These are phyloP conservation scores for Buddleja alternifolia DNA, from an alignment of 257 asterid genomes.

Conservation along the genomic window DNA sequence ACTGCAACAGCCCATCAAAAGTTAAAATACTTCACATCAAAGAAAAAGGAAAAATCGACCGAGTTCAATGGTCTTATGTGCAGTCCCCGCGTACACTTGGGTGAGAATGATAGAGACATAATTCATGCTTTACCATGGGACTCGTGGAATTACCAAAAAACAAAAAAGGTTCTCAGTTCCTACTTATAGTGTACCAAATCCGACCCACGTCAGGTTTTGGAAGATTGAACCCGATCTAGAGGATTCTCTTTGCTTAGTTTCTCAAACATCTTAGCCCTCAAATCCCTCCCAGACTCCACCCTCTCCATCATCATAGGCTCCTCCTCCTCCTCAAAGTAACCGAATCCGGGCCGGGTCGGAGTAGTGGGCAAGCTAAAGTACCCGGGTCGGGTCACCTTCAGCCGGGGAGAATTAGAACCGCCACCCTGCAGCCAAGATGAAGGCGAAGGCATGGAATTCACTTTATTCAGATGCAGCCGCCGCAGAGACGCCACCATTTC, in stretches of 20 bases:
- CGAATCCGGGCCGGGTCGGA: conserved; percentile 43
- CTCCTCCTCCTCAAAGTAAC: conserved; percentile 44
- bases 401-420: conserved; percentile 36
- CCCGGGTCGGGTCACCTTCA: conserved; percentile 38
- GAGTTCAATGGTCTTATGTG: too few relatives aligned
- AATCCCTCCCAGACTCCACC: too few relatives aligned
- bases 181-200: conserved; percentile 68
- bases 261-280: conserved; percentile 57
- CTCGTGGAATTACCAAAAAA: too few relatives aligned
- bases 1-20: too few relatives aligned
- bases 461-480: conserved; percentile 43
- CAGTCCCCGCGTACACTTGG: too few relatives aligned
- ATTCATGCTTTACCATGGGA: too few relatives aligned
- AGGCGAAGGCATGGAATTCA: conserved; percentile 48
- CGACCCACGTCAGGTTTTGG: conserved; percentile 65
- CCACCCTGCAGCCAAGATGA: conserved; percentile 42
- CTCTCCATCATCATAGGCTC: conserved; percentile 43
- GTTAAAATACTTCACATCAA: too few relatives aligned
- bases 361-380: conserved; percentile 47
- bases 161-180: background rate
- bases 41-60: too few relatives aligned
- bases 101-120: too few relatives aligned
- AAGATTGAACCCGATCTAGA: conserved; percentile 43
- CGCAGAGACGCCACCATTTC: conserved; percentile 48
- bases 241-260: conserved; percentile 58